Evolutionary conservation across 495 filamentous ascomycete species (phyloP).

Genomic region (Penicillium egyptiacum): DNA sequence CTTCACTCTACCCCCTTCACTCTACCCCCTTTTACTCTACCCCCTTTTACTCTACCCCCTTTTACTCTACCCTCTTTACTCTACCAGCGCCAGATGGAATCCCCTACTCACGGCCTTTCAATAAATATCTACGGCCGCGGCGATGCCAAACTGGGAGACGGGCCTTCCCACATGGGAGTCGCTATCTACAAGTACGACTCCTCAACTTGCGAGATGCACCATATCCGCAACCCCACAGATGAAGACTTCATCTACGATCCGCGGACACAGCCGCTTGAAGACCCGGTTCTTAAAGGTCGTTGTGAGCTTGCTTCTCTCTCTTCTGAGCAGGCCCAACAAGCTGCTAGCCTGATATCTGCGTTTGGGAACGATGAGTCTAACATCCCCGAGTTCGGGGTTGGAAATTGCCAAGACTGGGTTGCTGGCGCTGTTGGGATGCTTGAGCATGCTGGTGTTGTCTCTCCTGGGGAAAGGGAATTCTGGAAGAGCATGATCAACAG

Average conservation of each 20-base stretch:
- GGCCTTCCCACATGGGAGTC: neutral
- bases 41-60: no score
- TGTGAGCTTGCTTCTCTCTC: neutral
- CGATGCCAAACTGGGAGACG: neutral
- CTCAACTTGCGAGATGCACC: neutral
- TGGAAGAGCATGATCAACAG: conserved; percentile 1
- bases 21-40: no score
- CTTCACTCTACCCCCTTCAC: no score
- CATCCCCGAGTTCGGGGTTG: neutral
- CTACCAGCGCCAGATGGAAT: neutral
- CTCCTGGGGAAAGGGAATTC: neutral
- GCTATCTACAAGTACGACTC: neutral
- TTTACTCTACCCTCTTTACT: neutral
- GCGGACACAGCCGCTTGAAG: neutral
- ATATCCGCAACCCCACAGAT: neutral
- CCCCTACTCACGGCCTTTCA: neutral
- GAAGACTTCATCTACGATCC: neutral
- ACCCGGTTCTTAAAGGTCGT: neutral
- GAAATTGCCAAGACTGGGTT: conserved; percentile 4
- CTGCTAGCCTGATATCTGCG: neutral
- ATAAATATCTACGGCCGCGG: neutral
- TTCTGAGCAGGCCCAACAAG: neutral
- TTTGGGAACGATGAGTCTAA: conserved; percentile 1
- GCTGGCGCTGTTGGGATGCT: neutral
- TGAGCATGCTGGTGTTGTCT: neutral